A percentile compares a stretch with the other conserved stretches of the same genome.
These are phyloP conservation scores for Euphorbia pulcherrima DNA, from an alignment of 345 rosid species.

Conservation along the genomic window DNA sequence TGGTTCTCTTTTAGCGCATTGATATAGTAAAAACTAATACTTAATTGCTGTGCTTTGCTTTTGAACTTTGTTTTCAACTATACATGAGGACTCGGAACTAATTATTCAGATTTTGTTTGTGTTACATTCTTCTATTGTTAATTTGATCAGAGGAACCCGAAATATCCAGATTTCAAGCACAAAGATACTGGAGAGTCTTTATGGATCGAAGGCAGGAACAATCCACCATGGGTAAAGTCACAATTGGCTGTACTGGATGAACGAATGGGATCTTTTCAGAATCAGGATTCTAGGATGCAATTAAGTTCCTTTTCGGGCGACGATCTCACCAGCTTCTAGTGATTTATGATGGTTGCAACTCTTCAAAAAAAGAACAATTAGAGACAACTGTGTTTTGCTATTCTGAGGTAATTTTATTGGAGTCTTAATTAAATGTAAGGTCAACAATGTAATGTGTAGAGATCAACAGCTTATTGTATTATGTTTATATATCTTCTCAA, in stretches of 20 bases:
- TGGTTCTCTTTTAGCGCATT: neutral
- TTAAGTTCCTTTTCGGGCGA: slow-evolving; percentile 31
- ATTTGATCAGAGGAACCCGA: slow-evolving; percentile 49
- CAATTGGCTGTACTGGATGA: slow-evolving; percentile 48
- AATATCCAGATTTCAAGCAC: slow-evolving; percentile 68
- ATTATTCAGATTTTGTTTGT: neutral
- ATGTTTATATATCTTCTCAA: neutral
- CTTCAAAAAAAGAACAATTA: no score
- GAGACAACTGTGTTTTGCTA: neutral
- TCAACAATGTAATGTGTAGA: neutral
- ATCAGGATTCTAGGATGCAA: slow-evolving; percentile 29
- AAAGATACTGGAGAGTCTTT: slow-evolving; percentile 70
- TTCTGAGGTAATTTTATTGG: slow-evolving; percentile 8
- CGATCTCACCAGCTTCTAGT: slow-evolving; percentile 30
- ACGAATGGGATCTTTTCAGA: slow-evolving; percentile 33
- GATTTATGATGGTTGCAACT: neutral
- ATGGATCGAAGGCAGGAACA: slow-evolving; percentile 58
- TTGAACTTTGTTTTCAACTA: neutral
- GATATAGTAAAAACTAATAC: neutral
- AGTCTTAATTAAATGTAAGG: neutral
- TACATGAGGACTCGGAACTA: neutral
- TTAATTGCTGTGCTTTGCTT: neutral
- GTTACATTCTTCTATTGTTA: neutral
- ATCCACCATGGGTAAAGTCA: slow-evolving; percentile 59
- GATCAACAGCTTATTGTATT: neutral